A percentile compares a stretch with the other conserved stretches of the same genome.
Conservation (phyloP, 176 grass and related monocot genomes). For the Rhynchospora pubera region DNA sequence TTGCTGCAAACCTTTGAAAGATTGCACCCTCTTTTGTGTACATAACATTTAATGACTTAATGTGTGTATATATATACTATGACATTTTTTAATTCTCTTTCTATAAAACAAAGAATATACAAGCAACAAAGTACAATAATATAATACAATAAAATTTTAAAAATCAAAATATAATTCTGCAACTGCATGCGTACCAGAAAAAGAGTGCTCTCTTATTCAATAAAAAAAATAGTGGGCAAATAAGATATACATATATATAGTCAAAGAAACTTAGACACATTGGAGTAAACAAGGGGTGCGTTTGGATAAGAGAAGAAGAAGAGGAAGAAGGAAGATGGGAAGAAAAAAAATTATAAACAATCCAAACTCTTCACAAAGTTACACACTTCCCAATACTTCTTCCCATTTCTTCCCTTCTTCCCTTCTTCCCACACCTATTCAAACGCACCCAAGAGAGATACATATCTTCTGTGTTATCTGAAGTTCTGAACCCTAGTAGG, state of each 20-base stretch:
- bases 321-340: too few species aligned
- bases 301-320: too few species aligned
- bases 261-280: too few species aligned
- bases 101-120: not conserved
- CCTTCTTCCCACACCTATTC: too few species aligned
- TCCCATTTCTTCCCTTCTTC: too few species aligned
- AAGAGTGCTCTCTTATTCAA: not conserved
- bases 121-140: not conserved
- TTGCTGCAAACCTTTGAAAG: not conserved
- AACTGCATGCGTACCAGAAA: not conserved
- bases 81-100: not conserved
- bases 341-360: too few species aligned
- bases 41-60: not conserved
- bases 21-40: not conserved
- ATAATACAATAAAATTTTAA: not conserved
- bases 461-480: not conserved
- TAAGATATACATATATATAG: not conserved
- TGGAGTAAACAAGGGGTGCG: constrained; percentile 10
- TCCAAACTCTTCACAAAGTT: too few species aligned
- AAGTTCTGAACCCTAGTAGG: too few species aligned
- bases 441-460: too few species aligned
- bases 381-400: too few species aligned
- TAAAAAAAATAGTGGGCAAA: not conserved
- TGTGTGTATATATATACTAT: too few species aligned
- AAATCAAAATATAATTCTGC: not conserved